Evolutionary conservation across 192 early-diverging fungal species (phyloP), one percentile per base, ranked within the genome.

Genomic region (Backusella psychrophila): DNA sequence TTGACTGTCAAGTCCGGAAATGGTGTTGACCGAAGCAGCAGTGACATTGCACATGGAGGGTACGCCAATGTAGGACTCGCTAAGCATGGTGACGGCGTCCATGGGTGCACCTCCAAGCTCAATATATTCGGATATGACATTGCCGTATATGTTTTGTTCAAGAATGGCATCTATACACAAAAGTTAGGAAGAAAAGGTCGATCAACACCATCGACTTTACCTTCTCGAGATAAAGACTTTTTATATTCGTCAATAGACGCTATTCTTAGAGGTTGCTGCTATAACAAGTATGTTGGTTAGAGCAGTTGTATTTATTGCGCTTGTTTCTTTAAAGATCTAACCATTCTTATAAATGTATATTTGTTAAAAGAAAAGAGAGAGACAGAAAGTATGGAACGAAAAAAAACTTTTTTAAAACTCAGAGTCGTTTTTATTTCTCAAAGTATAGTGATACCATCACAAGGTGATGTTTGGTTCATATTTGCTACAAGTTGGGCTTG

Each of bases 21-120:
- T 83, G 11, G 73, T 69, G 14, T 73, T 76, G 77, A 82, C 85
- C 19, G 73, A 67, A 39, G 72, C 71, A 6, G 85, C 81, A 44
- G 84, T 81, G 34, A 86, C 73, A 70, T 89, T 87, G 59, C 87
- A 88, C 84, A 89, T 88, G 35, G 84, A 79, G 21, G 85, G 83
- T 31, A 87, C 65, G 9, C 88, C 88, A 15, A 85, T 78, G 69
- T 88, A 89, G 9, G 85, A 87, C 71, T 81, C 84, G 4, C 85
- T 84, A 17, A 89, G 75, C 11, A 76, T 46, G 39, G 77, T 84
- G n/a, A 89, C 88, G 8, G 85, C 84, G 63, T 85, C 75, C 71
- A 87, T 78, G 5, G 87, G 87, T 11, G 80, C 73, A n/a, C 87
- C 87, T 35, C 86, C 87, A 34, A 66, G 42, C 15, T 78, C 75